Percentiles rank a stretch among this genome's conserved stretches.
Conservation (phyloP, 768 basidiomycete species). For the Mycena rebaudengoi region DNA sequence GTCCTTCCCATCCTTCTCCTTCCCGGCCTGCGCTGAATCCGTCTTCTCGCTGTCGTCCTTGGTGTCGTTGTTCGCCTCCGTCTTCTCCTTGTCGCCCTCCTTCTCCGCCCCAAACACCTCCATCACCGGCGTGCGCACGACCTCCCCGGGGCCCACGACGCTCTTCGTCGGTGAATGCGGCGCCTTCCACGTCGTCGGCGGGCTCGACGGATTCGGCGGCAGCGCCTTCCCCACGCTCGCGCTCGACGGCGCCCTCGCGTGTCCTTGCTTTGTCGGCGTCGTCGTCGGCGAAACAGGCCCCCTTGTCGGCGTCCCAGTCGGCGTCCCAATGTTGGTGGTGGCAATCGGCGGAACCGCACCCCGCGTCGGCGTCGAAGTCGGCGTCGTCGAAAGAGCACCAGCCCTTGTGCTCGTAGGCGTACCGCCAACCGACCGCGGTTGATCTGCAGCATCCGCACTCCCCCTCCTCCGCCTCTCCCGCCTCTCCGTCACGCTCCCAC, state of each 20-base stretch:
- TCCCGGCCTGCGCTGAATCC: constrained; percentile 26
- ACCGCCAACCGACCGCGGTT: no score
- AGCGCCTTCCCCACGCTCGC: constrained; percentile 14
- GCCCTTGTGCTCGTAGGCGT: no score
- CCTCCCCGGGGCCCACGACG: constrained; percentile 18
- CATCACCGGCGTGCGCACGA: constrained; percentile 20
- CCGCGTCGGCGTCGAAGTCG: no score
- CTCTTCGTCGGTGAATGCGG: constrained; percentile 14
- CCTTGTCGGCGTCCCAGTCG: no score
- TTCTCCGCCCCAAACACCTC: constrained; percentile 18
- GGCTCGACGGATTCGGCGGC: constrained; percentile 25
- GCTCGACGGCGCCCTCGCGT: no score
- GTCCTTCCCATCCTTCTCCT: constrained; percentile 40
- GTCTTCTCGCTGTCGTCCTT: constrained; percentile 25
- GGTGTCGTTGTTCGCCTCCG: constrained; percentile 22
- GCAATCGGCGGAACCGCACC: no score
- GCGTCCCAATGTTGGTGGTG: no score
- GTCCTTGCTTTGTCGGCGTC: no score
- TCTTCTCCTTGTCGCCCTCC: constrained; percentile 9
- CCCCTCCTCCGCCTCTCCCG: constrained; percentile 15
- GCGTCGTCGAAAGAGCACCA: no score
- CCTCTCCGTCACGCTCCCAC: constrained; percentile 21
- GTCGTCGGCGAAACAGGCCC: no score
- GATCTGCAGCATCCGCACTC: no score
- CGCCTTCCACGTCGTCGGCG: constrained; percentile 26